These are phyloP conservation scores for Biscogniauxia marginata DNA, from an alignment of 2,329 filamentous ascomycete genomes.

Conservation along the genomic window DNA sequence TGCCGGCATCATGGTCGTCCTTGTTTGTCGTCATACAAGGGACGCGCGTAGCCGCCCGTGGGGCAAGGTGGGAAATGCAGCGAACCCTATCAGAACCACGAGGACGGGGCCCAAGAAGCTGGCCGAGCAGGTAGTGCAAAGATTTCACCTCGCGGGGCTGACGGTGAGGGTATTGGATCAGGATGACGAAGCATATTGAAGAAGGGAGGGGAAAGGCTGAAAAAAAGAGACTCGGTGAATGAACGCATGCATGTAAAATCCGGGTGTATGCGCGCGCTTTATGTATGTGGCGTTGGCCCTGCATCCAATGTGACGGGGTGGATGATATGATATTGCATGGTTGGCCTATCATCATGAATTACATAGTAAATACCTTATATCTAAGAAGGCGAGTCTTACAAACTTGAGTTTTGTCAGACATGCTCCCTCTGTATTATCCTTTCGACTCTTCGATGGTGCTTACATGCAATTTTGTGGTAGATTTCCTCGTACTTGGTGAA, in stretches of 20 bases:
- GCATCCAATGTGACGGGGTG: background rate
- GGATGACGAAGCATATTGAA: background rate
- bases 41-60: slow-evolving; percentile 4
- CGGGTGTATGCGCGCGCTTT: background rate
- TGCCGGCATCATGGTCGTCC: background rate
- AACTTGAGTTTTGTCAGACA: background rate
- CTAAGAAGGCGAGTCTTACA: background rate
- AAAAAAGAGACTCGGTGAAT: too few species aligned
- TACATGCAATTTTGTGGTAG: background rate
- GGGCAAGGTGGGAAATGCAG: slow-evolving; percentile 14
- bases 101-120: background rate
- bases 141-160: slow-evolving; percentile 11
- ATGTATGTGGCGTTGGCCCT: background rate
- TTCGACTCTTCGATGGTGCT: background rate
- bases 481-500: background rate
- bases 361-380: background rate
- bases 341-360: background rate
- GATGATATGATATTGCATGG: background rate
- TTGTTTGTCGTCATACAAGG: slow-evolving; percentile 3
- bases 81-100: slow-evolving; percentile 21
- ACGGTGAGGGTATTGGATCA: slow-evolving; percentile 11
- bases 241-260: background rate
- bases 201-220: background rate
- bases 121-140: background rate
- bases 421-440: background rate